A percentile compares a stretch with the other conserved stretches of the same genome.
phyloP scores from a whole-genome alignment of 306 rosid species.

The Erythrophleum fordii region DNA sequence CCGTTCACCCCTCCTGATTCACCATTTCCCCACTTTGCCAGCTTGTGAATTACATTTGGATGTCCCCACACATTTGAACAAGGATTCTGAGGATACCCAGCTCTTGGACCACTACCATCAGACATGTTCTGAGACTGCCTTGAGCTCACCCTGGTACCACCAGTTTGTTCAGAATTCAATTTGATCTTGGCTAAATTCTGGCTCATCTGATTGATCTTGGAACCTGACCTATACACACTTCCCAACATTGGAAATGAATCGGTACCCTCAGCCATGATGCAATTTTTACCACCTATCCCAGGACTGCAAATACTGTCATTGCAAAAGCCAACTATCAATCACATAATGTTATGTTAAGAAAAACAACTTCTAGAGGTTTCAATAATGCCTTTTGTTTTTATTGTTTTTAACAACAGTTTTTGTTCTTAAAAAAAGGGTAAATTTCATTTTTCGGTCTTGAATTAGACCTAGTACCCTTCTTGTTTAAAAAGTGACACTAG shows the following conservation, averaged over 20 bases:
- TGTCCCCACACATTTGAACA: constrained; percentile 43
- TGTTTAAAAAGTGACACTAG: too few species aligned
- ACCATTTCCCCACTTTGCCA: constrained; percentile 16
- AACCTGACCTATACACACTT: constrained; percentile 44
- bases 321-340: constrained; percentile 17
- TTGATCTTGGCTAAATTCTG: constrained; percentile 11
- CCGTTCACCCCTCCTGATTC: constrained; percentile 31
- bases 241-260: constrained; percentile 49
- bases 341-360: not conserved
- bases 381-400: not conserved
- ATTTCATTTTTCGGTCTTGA: too few species aligned
- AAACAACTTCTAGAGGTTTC: constrained; percentile 4
- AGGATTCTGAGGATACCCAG: constrained; percentile 36
- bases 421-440: not conserved
- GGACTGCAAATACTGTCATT: constrained; percentile 1
- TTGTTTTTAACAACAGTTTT: not conserved
- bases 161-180: constrained; percentile 32
- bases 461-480: too few species aligned
- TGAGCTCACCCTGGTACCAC: constrained; percentile 6
- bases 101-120: constrained; percentile 36
- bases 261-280: constrained; percentile 40
- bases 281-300: constrained; percentile 12
- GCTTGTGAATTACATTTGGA: constrained; percentile 26
- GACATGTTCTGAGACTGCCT: not conserved
- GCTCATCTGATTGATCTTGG: constrained; percentile 20